Evolutionary conservation across 768 basidiomycete species (phyloP).

Genomic region (Leucocoprinus birnbaumii): DNA sequence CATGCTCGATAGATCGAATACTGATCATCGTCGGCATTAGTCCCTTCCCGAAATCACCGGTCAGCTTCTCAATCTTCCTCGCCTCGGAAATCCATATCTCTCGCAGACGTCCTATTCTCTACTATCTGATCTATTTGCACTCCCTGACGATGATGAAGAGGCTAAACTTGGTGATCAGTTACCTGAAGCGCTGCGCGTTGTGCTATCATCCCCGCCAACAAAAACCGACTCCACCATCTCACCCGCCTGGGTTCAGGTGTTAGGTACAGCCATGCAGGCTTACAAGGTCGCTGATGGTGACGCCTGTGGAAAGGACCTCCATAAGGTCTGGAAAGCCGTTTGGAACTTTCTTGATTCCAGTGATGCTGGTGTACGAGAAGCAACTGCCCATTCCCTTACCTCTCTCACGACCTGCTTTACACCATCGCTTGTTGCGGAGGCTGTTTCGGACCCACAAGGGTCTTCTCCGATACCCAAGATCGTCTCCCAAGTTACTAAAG

Average conservation of each 20-base stretch:
- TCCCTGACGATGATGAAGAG: slow-evolving; percentile 47
- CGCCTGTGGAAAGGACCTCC: slow-evolving; percentile 51
- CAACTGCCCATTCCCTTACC: slow-evolving; percentile 61
- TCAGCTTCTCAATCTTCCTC: slow-evolving; percentile 77
- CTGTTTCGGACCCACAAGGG: slow-evolving; percentile 43
- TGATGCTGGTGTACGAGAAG: slow-evolving; percentile 56
- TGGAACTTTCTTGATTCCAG: slow-evolving; percentile 80
- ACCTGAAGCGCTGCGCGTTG: slow-evolving; percentile 57
- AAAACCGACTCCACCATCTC: slow-evolving; percentile 66
- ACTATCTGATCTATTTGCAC: slow-evolving; percentile 74
- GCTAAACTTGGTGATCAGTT: slow-evolving; percentile 52
- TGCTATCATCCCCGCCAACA: slow-evolving; percentile 67
- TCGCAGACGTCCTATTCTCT: slow-evolving; percentile 86
- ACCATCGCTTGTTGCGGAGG: slow-evolving; percentile 51
- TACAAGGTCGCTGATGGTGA: slow-evolving; percentile 50
- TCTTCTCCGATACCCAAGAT: slow-evolving; percentile 61
- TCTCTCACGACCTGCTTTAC: slow-evolving; percentile 71
- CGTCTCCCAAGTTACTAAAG: slow-evolving; percentile 59
- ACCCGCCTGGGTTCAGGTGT: slow-evolving; percentile 75
- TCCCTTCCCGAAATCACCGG: slow-evolving; percentile 67
- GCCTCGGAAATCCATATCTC: slow-evolving; percentile 85
- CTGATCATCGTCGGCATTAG: slow-evolving; percentile 34
- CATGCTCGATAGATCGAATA: slow-evolving; percentile 6
- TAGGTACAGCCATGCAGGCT: slow-evolving; percentile 71
- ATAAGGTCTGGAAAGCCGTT: slow-evolving; percentile 67